phyloP scores from a whole-genome alignment of 2,329 filamentous ascomycete species.

The Fusarium tanahbumbuense region DNA sequence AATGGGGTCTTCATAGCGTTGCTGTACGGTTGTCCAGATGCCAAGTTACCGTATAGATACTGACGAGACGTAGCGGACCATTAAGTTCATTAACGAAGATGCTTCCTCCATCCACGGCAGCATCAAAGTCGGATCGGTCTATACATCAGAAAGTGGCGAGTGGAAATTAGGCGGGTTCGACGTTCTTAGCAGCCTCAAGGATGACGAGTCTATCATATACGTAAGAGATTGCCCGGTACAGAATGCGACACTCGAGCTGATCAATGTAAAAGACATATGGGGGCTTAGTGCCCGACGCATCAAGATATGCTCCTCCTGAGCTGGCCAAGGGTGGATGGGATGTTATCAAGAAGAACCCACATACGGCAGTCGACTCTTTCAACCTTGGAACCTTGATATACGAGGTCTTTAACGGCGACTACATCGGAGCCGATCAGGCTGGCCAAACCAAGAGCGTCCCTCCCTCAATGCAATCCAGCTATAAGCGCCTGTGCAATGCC shows the following conservation, averaged over 20 bases:
- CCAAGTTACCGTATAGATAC: background rate
- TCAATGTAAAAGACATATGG: slow-evolving; percentile 76
- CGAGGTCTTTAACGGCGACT: slow-evolving; percentile 92
- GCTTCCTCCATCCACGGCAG: slow-evolving; percentile 91
- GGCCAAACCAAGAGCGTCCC: slow-evolving; percentile 89
- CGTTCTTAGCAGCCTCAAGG: slow-evolving; percentile 92
- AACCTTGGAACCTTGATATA: slow-evolving; percentile 85
- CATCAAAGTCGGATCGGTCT: slow-evolving; percentile 86
- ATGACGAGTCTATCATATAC: slow-evolving; percentile 93
- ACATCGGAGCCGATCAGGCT: slow-evolving; percentile 79
- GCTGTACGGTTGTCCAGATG: slow-evolving; percentile 66
- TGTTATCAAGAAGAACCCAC: slow-evolving; percentile 82
- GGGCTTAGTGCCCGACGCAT: slow-evolving; percentile 85
- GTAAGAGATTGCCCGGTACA: slow-evolving; percentile 53
- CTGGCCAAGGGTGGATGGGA: slow-evolving; percentile 91
- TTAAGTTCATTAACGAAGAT: slow-evolving; percentile 97
- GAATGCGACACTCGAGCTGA: slow-evolving; percentile 13
- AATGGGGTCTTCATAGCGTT: slow-evolving; percentile 92
- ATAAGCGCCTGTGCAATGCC: slow-evolving; percentile 87
- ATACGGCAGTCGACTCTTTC: slow-evolving; percentile 87
- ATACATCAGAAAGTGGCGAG: slow-evolving; percentile 94
- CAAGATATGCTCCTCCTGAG: slow-evolving; percentile 87
- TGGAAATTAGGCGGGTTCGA: slow-evolving; percentile 98
- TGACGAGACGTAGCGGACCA: slow-evolving; percentile 73
- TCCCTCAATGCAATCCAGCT: slow-evolving; percentile 87